phyloP scores from a whole-genome alignment of 2,329 filamentous ascomycete species.

The Pyrenophora graminea region DNA sequence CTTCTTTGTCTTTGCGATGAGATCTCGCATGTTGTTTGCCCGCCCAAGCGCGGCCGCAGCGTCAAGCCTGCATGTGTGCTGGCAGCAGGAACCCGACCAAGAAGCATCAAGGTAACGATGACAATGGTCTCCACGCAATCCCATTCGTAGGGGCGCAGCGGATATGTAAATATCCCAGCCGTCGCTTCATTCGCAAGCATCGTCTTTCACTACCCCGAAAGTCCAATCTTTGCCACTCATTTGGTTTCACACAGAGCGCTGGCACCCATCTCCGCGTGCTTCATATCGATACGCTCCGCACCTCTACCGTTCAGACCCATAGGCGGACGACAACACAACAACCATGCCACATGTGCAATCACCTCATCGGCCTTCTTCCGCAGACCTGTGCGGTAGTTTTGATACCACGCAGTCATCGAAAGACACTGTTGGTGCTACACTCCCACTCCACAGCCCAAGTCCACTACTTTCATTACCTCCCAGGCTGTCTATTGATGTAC shows the following conservation, averaged over 20 bases:
- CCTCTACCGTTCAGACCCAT: constrained; percentile 18
- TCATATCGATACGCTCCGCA: constrained; percentile 22
- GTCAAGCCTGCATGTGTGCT: constrained; percentile 37
- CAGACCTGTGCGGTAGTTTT: constrained; percentile 25
- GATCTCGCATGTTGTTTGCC: constrained; percentile 35
- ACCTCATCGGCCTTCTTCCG: constrained; percentile 28
- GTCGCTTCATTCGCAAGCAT: constrained; percentile 39
- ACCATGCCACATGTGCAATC: constrained; percentile 39
- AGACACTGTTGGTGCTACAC: constrained; percentile 22
- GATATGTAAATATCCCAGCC: constrained; percentile 38
- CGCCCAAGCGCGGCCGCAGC: constrained; percentile 24
- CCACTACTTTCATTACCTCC: constrained; percentile 19
- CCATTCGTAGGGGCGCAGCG: constrained; percentile 21
- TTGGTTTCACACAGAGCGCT: constrained; percentile 38
- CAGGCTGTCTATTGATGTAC: constrained; percentile 13
- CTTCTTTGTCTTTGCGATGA: constrained; percentile 13
- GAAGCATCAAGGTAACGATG: constrained; percentile 37
- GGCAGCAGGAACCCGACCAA: constrained; percentile 37
- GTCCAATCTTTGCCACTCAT: constrained; percentile 24
- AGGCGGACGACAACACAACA: constrained; percentile 33
- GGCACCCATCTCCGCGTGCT: constrained; percentile 29
- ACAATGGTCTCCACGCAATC: constrained; percentile 28
- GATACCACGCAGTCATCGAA: constrained; percentile 22
- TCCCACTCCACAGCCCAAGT: constrained; percentile 20
- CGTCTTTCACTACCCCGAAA: constrained; percentile 21